These are phyloP conservation scores for Dichomitus squalens DNA, from an alignment of 1,284 basidiomycete species.

Conservation along the genomic window DNA sequence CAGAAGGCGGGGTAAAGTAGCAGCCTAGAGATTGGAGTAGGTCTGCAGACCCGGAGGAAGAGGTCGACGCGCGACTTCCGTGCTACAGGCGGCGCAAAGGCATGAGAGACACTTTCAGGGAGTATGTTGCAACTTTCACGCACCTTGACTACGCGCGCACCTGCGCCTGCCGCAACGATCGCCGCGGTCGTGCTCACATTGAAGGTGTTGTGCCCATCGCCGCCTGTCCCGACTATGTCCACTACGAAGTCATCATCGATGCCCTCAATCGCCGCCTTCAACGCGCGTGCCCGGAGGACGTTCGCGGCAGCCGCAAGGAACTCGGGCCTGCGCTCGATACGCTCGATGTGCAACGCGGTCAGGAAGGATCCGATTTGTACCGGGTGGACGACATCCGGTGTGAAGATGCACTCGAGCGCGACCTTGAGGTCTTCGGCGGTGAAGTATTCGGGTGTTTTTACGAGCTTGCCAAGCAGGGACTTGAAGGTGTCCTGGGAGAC, in stretches of 20 bases:
- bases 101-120: not conserved
- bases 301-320: constrained; percentile 78
- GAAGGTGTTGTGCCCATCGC: constrained; percentile 96
- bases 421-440: constrained; percentile 67
- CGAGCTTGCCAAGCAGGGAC: constrained; percentile 71
- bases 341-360: constrained; percentile 78
- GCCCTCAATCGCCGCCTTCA: constrained; percentile 62
- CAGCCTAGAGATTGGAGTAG: constrained; percentile 88
- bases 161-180: constrained; percentile 93
- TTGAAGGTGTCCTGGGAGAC: constrained; percentile 69
- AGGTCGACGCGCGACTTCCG: constrained; percentile 92
- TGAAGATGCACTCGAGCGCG: constrained; percentile 77
- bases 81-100: constrained; percentile 59
- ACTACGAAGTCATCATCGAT: constrained; percentile 67
- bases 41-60: constrained; percentile 94
- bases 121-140: not conserved
- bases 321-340: constrained; percentile 74
- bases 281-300: constrained; percentile 68
- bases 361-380: constrained; percentile 85
- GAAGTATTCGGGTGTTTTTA: constrained; percentile 79
- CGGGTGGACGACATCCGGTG: constrained; percentile 60
- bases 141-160: constrained; percentile 92
- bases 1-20: constrained; percentile 69
- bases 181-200: constrained; percentile 97
- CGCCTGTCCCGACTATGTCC: constrained; percentile 85